A percentile compares a stretch with the other conserved stretches of the same genome.
Evolutionary conservation across 805 yeast genomes (phyloP).

Genomic region (Nakazawaea holstii): DNA sequence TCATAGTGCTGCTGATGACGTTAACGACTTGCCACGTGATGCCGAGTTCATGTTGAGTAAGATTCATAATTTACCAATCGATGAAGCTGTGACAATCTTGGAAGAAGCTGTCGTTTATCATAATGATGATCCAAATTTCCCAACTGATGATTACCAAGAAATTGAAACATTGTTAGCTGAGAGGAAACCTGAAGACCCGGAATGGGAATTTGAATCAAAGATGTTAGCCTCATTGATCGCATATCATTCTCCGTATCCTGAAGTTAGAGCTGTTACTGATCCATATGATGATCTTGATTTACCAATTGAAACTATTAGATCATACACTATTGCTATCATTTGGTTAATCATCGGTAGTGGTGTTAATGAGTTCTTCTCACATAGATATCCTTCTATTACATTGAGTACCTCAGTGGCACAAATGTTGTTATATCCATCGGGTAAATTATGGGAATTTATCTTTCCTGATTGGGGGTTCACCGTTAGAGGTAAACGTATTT

Average conservation of each 20-base stretch:
- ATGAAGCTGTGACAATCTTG: constrained; percentile 36
- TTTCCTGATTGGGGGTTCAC: too few species aligned
- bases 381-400: too few species aligned
- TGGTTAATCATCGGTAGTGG: too few species aligned
- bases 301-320: constrained; percentile 28
- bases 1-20: constrained; percentile 6
- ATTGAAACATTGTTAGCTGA: constrained; percentile 21
- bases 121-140: constrained; percentile 42
- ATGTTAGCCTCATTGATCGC: constrained; percentile 27
- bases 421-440: too few species aligned
- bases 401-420: too few species aligned
- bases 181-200: constrained; percentile 1
- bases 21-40: constrained; percentile 5
- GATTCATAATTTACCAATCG: constrained; percentile 27
- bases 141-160: constrained; percentile 29
- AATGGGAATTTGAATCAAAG: constrained; percentile 27
- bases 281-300: constrained; percentile 41
- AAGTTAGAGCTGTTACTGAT: constrained; percentile 61
- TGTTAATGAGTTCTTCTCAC: too few species aligned
- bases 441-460: too few species aligned
- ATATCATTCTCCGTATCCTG: constrained; percentile 54
- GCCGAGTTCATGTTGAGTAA: constrained; percentile 34
- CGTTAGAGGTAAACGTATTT: too few species aligned
- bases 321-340: too few species aligned
- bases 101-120: constrained; percentile 35